phyloP scores from a whole-genome alignment of 2,329 filamentous ascomycete species.

The Madurella fahalii region DNA sequence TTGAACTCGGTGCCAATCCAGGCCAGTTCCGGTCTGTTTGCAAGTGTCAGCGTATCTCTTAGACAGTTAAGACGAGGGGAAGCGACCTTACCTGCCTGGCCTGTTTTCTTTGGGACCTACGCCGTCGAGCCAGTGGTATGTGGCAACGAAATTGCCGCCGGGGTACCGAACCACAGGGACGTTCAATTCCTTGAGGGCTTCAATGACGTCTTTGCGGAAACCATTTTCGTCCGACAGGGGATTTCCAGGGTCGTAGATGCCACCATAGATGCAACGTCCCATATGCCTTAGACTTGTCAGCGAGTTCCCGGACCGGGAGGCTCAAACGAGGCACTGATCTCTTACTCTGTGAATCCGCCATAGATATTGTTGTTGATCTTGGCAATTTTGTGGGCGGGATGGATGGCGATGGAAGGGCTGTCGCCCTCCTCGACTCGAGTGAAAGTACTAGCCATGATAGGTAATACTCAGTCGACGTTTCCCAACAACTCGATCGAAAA shows the following conservation, averaged over 20 bases:
- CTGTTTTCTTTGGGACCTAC: conserved; percentile 69
- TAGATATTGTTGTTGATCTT: conserved; percentile 79
- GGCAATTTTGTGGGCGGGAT: conserved; percentile 61
- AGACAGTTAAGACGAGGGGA: background rate
- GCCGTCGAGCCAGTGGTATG: conserved; percentile 82
- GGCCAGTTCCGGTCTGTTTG: conserved; percentile 63
- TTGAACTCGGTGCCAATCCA: conserved; percentile 77
- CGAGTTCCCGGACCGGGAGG: background rate
- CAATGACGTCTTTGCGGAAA: conserved; percentile 75
- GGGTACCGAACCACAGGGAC: conserved; percentile 77
- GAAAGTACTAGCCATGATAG: conserved; percentile 62
- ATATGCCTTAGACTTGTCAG: conserved; percentile 60
- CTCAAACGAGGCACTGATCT: conserved; percentile 1
- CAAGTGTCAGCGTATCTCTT: background rate
- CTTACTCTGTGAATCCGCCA: conserved; percentile 78
- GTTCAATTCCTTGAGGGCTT: conserved; percentile 67
- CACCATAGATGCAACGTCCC: conserved; percentile 84
- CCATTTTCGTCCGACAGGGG: conserved; percentile 69
- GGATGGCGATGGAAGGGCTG: conserved; percentile 60
- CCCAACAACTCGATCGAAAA: too few species aligned
- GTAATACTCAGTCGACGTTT: conserved; percentile 9
- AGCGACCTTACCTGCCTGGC: conserved; percentile 37
- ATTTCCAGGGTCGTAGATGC: conserved; percentile 75
- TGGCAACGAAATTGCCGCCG: conserved; percentile 79
- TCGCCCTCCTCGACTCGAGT: conserved; percentile 61